Base-by-base conservation (phyloP, 2,329 filamentous ascomycete species). In the Leptosphaerulina australis region DNA sequence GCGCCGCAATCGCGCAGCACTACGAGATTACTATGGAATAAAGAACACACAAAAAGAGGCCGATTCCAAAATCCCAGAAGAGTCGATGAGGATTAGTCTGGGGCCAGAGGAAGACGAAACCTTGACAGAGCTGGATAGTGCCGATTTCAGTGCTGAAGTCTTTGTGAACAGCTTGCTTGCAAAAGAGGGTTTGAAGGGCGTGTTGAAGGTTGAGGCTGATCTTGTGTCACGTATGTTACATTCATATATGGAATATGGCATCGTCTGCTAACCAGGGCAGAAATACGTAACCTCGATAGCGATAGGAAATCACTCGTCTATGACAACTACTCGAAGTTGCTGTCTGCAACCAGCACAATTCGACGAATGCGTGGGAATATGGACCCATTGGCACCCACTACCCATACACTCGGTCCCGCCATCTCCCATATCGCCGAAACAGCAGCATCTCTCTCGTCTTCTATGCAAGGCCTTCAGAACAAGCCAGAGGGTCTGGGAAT, bases 271-370 rank as follows among this genome's bases (percentile, higher is more conserved):
- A 59, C 14, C 11, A 1, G 4, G 5, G 9, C 22, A 59, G 93
- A 97, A 75, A 93, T 96, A 37, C 79, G 91, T 28, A 92, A 90
- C 2, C 80, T 99, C 14, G 94, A 97, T 67, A 93, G 93, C 18
- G 94, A 99, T 80, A 88, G 94, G 73, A 99, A 99, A 76, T 92
- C 93, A 1, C 77, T 99, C 55, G 94, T 99, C 4, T 99, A 99
- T 72, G 93, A 99, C 72, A 99, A 99, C 70, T 99, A 97, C 74
- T 94, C 88, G 62, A 97, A 97, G 76, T 77, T 99, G 60, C 97
- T 99, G 60, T 84, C 88, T n/a, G 94, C 94, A 1, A 97, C 95
- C 9, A 93, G 96, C 73, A 97, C 93, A 3, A 99, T 99, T 66
- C 83, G 89, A 39, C 91, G 90, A 79, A 92, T 94, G 89, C 81